Base-by-base conservation (phyloP, 2,329 filamentous ascomycete genomes). In the Cordyceps tenuipes region DNA sequence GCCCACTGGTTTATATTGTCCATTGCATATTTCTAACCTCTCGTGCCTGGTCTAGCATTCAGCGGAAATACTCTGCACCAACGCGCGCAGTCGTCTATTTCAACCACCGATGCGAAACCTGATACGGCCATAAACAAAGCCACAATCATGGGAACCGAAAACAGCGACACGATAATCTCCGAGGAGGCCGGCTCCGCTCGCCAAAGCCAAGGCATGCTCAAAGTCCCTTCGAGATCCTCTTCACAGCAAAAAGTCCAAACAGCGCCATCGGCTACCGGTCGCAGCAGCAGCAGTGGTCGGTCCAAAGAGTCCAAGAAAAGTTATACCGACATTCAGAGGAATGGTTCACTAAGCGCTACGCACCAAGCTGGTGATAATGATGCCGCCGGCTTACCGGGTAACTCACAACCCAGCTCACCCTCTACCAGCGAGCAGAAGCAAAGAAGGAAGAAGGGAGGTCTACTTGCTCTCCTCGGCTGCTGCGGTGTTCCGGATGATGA, bases 281-380 rank as follows among this genome's bases (percentile, higher is more conserved):
- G 80, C 70, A 84, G 84, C 67, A 87, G 83, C 69, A 83, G 85
- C 66, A 81, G 82, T 65, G 80, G 81, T 62, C 79, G 80, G 65
- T 89, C 87, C 53, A 87, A 84, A 72, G 84, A 83, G 66, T 86
- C 83, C 62, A 85, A 81, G 74, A 76, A 79, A 65, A 89, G 85
- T 73, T 83, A 86, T 67, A 74, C 84, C 59, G 84, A 80, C 63
- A 78, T 81, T 65, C 80, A 82, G 67, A 79, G 84, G 68, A 88
- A 88, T 74, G 83, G 84, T 66, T 90, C 86, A 73, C 80, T 83
- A 63, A 84, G 83, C 66, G 89, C 85, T 75, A 85, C 84, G 73
- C 78, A 80, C 69, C 82, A 81, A 63, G 79, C 78, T 68, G 76
- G 76, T 66, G 79, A 77, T 68, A 81, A 78, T 65, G 79, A 80